These are phyloP conservation scores for Diversispora epigaea DNA, from an alignment of 192 early-diverging fungal species.

Conservation along the genomic window DNA sequence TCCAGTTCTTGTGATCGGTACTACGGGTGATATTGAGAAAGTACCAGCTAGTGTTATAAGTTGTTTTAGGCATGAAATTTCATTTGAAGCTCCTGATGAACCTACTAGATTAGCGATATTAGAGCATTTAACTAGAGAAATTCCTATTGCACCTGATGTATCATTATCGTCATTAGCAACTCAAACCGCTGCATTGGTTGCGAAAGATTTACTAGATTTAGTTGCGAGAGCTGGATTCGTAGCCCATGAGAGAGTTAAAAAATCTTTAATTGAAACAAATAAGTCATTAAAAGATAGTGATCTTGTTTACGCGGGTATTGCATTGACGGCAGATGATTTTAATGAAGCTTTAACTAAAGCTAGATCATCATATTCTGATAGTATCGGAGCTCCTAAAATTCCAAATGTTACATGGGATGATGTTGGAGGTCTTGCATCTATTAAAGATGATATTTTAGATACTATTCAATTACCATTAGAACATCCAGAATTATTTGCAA, in stretches of 20 bases:
- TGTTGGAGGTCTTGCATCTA: constrained; percentile 90
- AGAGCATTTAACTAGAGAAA: constrained; percentile 50
- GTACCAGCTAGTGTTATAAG: constrained; percentile 73
- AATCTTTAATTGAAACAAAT: constrained; percentile 39
- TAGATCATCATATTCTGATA: constrained; percentile 81
- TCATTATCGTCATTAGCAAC: constrained; percentile 71
- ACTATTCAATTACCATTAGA: constrained; percentile 95
- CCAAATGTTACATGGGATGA: constrained; percentile 99
- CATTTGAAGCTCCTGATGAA: constrained; percentile 73
- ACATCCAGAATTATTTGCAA: constrained; percentile 93
- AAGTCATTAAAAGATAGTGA: constrained; percentile 48
- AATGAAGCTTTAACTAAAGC: constrained; percentile 75
- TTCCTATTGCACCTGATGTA: constrained; percentile 75
- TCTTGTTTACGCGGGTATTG: constrained; percentile 67
- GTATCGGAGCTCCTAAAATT: constrained; percentile 96
- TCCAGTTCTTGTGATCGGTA: constrained; percentile 78
- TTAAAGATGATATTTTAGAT: constrained; percentile 91
- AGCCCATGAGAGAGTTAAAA: constrained; percentile 60
- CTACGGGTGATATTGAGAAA: constrained; percentile 75
- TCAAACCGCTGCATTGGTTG: constrained; percentile 90
- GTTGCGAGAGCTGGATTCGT: constrained; percentile 69
- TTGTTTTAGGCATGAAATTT: constrained; percentile 78
- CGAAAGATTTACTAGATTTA: constrained; percentile 79
- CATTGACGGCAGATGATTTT: constrained; percentile 78
- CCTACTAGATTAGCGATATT: constrained; percentile 65